Conservation (phyloP, 768 basidiomycete species). For the Daedaleopsis nitida region DNA sequence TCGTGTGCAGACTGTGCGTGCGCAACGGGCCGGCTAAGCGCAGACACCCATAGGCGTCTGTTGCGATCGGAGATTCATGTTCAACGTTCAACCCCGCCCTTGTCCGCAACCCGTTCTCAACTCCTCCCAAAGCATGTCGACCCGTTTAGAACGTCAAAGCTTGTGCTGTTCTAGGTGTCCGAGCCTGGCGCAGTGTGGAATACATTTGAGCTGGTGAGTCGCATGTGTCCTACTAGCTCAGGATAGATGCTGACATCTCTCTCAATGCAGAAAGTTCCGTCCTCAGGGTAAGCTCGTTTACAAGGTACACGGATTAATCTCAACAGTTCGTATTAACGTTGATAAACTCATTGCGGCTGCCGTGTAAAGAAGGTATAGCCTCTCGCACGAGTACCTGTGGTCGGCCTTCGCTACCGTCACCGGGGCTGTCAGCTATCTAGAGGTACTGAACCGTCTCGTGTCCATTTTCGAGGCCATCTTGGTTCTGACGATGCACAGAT, state of each 20-base stretch:
- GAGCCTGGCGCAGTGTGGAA: constrained; percentile 63
- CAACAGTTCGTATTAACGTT: constrained; percentile 35
- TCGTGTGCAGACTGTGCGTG: no score
- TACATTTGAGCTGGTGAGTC: constrained; percentile 67
- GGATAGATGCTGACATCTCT: no score
- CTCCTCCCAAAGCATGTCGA: constrained; percentile 85
- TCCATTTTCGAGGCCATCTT: neutral
- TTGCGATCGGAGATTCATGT: no score
- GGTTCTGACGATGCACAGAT: no score
- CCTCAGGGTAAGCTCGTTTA: constrained; percentile 49
- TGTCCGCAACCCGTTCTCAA: no score
- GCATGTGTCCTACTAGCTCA: no score
- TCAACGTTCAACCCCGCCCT: no score
- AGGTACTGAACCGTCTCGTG: constrained; percentile 37
- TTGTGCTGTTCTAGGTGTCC: constrained; percentile 81
- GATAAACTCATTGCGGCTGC: constrained; percentile 70
- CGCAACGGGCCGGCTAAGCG: no score
- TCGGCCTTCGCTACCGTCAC: constrained; percentile 63
- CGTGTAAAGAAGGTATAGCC: constrained; percentile 58
- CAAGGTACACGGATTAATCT: neutral
- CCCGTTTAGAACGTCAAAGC: constrained; percentile 83
- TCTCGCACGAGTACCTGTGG: constrained; percentile 64
- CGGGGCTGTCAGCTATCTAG: constrained; percentile 71
- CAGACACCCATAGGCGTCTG: no score
- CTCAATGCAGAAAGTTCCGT: constrained; percentile 63